These are phyloP conservation scores for Xylaria cubensis DNA, from an alignment of 495 filamentous ascomycete genomes.

Conservation along the genomic window DNA sequence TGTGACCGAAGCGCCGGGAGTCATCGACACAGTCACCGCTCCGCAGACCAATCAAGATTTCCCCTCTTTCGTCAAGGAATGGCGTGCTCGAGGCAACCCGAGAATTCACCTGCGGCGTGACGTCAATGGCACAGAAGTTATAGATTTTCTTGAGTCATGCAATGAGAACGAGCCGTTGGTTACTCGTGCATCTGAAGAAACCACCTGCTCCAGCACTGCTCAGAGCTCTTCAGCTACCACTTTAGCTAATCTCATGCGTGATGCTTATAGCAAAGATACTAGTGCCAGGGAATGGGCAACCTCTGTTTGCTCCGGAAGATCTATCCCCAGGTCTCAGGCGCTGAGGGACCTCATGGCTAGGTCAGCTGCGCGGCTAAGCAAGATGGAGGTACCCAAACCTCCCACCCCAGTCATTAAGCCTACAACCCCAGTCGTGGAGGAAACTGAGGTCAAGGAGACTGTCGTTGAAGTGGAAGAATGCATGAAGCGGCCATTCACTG, in stretches of 20 bases:
- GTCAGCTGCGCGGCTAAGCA: background rate
- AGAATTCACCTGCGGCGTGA: conserved; percentile 36
- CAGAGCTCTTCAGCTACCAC: background rate
- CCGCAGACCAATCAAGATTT: conserved; percentile 34
- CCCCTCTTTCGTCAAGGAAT: conserved; percentile 34
- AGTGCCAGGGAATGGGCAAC: background rate
- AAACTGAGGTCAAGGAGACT: background rate
- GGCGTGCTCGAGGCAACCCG: conserved; percentile 35
- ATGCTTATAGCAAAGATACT: conserved; percentile 8
- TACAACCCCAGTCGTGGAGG: background rate
- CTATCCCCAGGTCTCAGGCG: background rate
- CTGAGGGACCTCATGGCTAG: background rate
- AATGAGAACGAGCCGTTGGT: conserved; percentile 21
- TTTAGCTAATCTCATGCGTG: conserved; percentile 29
- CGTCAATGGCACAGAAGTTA: conserved; percentile 32
- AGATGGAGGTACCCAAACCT: background rate
- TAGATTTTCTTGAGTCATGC: conserved; percentile 32
- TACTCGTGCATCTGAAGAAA: conserved; percentile 12
- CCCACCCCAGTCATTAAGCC: background rate
- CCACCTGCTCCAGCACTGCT: background rate
- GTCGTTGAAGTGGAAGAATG: conserved; percentile 1
- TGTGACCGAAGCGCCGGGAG: background rate
- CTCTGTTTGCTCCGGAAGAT: background rate
- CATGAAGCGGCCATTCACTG: conserved; percentile 55
- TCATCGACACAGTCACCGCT: conserved; percentile 29